Percentiles rank a stretch among this genome's conserved stretches.
These are phyloP conservation scores for Coniochaeta sp. DNA, from an alignment of 2,329 filamentous ascomycete genomes.

Conservation along the genomic window DNA sequence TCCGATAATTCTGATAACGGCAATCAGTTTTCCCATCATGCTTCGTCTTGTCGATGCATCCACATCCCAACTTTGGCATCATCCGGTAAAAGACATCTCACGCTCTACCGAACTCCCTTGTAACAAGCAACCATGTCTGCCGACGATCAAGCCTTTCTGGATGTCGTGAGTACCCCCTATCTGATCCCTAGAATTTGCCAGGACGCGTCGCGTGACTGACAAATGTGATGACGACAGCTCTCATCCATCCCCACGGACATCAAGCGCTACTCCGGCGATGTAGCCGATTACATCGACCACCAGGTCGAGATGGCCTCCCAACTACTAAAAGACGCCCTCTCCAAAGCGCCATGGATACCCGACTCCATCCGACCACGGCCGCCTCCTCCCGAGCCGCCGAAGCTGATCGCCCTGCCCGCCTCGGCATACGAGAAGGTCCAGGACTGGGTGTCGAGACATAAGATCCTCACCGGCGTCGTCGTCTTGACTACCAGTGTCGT, in stretches of 20 bases:
- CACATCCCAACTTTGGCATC: too few species aligned
- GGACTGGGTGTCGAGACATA: slow-evolving; percentile 67
- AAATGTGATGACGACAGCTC: slow-evolving; percentile 32
- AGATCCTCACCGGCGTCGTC: slow-evolving; percentile 64
- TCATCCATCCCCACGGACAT: slow-evolving; percentile 55
- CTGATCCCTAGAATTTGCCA: neutral
- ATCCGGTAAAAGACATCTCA: too few species aligned
- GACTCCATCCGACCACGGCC: slow-evolving; percentile 56
- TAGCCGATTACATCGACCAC: slow-evolving; percentile 74
- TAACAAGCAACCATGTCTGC: slow-evolving; percentile 54
- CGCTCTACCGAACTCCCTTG: neutral
- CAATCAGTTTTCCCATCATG: neutral
- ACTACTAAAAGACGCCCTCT: slow-evolving; percentile 61
- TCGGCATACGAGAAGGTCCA: slow-evolving; percentile 48
- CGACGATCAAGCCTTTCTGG: slow-evolving; percentile 72
- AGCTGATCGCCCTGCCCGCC: slow-evolving; percentile 23
- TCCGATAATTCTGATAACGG: neutral
- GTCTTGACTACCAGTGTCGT: slow-evolving; percentile 65
- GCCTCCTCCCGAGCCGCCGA: slow-evolving; percentile 33
- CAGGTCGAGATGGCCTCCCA: slow-evolving; percentile 72
- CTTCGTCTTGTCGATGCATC: neutral
- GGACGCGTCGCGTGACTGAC: neutral
- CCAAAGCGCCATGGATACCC: slow-evolving; percentile 66
- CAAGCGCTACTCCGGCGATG: slow-evolving; percentile 60
- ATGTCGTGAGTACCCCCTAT: slow-evolving; percentile 51